phyloP scores from a whole-genome alignment of 2,329 filamentous ascomycete species.

The Elsinoe fawcettii region DNA sequence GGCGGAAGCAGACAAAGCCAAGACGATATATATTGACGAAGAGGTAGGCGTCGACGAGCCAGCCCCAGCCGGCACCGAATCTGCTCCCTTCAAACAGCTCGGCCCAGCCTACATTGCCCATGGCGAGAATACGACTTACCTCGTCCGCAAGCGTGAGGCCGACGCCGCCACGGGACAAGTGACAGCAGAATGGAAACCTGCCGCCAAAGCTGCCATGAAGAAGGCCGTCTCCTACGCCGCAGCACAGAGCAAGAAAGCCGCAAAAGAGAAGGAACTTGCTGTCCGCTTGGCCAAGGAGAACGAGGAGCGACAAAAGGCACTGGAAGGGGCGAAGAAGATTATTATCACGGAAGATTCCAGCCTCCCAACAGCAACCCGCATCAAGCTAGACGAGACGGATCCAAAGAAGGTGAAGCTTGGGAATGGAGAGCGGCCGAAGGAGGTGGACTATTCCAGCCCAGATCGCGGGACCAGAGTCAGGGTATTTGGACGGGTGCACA shows the following conservation, averaged over 20 bases:
- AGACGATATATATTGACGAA: constrained; percentile 68
- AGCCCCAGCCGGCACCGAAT: constrained; percentile 42
- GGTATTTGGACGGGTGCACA: constrained; percentile 76
- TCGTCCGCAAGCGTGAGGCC: constrained; percentile 60
- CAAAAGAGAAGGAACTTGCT: constrained; percentile 65
- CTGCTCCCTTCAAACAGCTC: constrained; percentile 73
- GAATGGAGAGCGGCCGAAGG: constrained; percentile 37
- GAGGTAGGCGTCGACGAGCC: constrained; percentile 61
- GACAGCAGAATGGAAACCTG: constrained; percentile 68
- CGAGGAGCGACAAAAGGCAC: constrained; percentile 59
- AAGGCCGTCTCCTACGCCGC: constrained; percentile 71
- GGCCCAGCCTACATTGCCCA: constrained; percentile 69
- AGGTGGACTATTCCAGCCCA: constrained; percentile 47
- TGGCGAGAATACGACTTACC: constrained; percentile 55
- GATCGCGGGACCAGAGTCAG: constrained; percentile 65
- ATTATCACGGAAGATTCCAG: constrained; percentile 60
- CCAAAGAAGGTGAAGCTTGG: constrained; percentile 50
- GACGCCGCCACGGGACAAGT: constrained; percentile 54
- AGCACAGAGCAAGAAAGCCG: constrained; percentile 73
- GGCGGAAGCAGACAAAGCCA: constrained; percentile 23
- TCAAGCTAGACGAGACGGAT: constrained; percentile 67
- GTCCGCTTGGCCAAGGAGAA: constrained; percentile 66
- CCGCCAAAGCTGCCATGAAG: constrained; percentile 76
- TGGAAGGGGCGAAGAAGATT: constrained; percentile 79
- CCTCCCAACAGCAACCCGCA: constrained; percentile 65